Evolutionary conservation across 192 early-diverging fungal species (phyloP), one percentile per base, ranked within the genome.

Genomic region (Obelidium mucronatum): DNA sequence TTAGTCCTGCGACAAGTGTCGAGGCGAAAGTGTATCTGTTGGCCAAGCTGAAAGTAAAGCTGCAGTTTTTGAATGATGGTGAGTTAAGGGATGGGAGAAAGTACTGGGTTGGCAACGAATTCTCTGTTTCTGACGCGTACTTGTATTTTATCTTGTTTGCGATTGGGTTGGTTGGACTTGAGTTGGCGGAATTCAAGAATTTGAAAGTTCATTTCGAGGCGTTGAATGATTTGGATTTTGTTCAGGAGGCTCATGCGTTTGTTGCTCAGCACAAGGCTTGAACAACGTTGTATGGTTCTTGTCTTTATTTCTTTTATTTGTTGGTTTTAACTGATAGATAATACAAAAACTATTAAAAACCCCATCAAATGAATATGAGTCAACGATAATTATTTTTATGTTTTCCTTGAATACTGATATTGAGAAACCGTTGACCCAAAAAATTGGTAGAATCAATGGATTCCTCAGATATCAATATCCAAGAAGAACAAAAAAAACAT

Each of bases 121-220:
- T 80, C 51, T 82, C 79, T 28, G 76, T 79, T 24, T 79, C 71
- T n/a, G 79, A 80, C 34, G 24, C 73, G 4, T 80, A 80, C 62
- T 40, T 67, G 40, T 79, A 76, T 53, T 75, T 76, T 76, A 31
- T 80, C 0, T 31, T 80, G 6, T 37, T 4, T 13, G 59, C 36
- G 11, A 1, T 40, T 2, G 39, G 6, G 35, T 82, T 56, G 30
- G 35, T 78, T 4, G 44, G 40, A 5, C 19, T 80, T 24, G 72
- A 78, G 34, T 42, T 80, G 22, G 31, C 73, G 33, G 34, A 40
- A 34, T 81, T 56, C 36, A 30, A 42, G 3, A 74, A 80, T 37
- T 30, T 80, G 17, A 26, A 80, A 26, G 24, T 17, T 0, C 81
- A 80, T 39, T 77, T 28, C 30, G 71, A 80, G 13, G 42, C 39